phyloP scores from a whole-genome alignment of 2,329 filamentous ascomycete genomes.

The Massarina eburnea region DNA sequence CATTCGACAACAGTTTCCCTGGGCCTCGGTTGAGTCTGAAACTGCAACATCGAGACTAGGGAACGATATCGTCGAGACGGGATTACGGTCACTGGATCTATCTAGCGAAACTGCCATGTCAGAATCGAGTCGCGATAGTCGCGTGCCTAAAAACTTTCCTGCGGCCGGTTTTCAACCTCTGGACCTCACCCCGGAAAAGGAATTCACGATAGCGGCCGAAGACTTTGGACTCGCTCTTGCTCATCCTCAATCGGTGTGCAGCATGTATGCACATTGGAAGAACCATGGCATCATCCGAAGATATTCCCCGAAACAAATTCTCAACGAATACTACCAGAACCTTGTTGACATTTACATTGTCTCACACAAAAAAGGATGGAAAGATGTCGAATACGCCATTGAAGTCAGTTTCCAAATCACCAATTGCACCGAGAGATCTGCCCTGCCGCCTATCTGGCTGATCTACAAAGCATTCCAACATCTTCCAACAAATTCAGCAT shows the following conservation, averaged over 20 bases:
- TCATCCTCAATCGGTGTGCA: not conserved
- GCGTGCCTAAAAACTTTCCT: not conserved
- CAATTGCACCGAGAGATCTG: not conserved
- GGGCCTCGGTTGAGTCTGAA: conserved; percentile 3
- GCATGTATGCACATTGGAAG: conserved; percentile 5
- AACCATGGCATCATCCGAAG: not conserved
- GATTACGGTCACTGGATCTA: too few relatives aligned
- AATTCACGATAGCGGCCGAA: conserved; percentile 1
- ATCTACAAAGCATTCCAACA: conserved; percentile 12
- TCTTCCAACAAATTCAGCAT: conserved; percentile 7
- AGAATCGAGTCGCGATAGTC: not conserved
- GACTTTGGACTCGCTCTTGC: not conserved
- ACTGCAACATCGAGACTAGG: not conserved
- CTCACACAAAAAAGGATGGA: conserved; percentile 1
- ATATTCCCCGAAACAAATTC: not conserved
- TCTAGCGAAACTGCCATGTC: not conserved
- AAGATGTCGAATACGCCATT: conserved; percentile 8
- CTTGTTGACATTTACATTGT: conserved; percentile 18
- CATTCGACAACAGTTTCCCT: conserved; percentile 10
- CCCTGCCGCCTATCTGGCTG: conserved; percentile 1
- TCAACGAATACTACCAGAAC: conserved; percentile 16
- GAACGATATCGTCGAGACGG: too few relatives aligned
- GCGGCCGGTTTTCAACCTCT: not conserved
- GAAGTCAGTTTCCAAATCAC: conserved; percentile 17
- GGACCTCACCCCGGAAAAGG: conserved; percentile 1